These are phyloP conservation scores for Leccinum olivaceopallidum DNA, from an alignment of 768 basidiomycete genomes.

Conservation along the genomic window DNA sequence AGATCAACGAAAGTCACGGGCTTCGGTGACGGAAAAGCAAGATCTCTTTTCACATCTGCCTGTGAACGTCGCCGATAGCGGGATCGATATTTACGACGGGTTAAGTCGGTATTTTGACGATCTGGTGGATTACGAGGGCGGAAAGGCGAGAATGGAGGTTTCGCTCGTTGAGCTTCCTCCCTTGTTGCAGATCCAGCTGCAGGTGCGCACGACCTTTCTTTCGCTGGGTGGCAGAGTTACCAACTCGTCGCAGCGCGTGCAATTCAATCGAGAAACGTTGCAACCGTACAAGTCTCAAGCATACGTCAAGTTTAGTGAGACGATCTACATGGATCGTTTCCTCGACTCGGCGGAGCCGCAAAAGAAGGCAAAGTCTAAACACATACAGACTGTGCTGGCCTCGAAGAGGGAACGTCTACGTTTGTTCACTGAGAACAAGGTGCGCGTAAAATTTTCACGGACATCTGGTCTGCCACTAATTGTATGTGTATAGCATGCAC, in stretches of 20 bases:
- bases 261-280: slow-evolving; percentile 90
- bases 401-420: slow-evolving; percentile 67
- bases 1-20: slow-evolving; percentile 41
- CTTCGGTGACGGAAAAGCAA: slow-evolving; percentile 79
- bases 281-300: slow-evolving; percentile 96
- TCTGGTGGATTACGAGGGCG: slow-evolving; percentile 82
- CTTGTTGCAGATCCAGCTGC: slow-evolving; percentile 91
- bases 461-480: not conserved
- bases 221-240: not conserved
- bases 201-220: slow-evolving; percentile 51
- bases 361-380: slow-evolving; percentile 71
- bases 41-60: slow-evolving; percentile 93
- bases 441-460: slow-evolving; percentile 31
- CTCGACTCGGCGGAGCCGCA: slow-evolving; percentile 69
- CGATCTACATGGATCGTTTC: slow-evolving; percentile 90
- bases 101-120: slow-evolving; percentile 91
- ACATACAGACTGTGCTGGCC: slow-evolving; percentile 66
- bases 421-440: slow-evolving; percentile 70
- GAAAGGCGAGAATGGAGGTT: slow-evolving; percentile 86
- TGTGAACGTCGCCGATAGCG: slow-evolving; percentile 88
- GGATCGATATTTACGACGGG: slow-evolving; percentile 92
- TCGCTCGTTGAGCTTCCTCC: slow-evolving; percentile 85
- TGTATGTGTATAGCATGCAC: slow-evolving; percentile 53
- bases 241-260: slow-evolving; percentile 63
- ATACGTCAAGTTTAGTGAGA: slow-evolving; percentile 88